Base-by-base conservation (phyloP, 441 rosid species). In the Gossypium gossypioides region DNA sequence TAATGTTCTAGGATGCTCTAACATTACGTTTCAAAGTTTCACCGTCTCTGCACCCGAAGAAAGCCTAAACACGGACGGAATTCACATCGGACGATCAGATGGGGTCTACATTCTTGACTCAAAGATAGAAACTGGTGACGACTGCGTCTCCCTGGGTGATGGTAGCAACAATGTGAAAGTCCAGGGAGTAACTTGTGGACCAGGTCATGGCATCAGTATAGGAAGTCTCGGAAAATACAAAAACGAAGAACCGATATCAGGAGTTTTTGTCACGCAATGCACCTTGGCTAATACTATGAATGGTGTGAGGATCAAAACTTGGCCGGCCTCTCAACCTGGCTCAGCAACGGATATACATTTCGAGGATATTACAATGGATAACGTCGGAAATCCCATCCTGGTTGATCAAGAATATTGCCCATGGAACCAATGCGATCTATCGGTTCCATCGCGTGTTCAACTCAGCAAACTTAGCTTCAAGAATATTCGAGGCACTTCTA, bases 401-500 rank as follows among this genome's bases (percentile, higher is more conserved):
- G 22, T 16, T 4, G 56, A 51, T 51, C 56, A 51, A 6, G 56
- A 51, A 51, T 16, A 51, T 3, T 51, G 56, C 3, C 56, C 56
- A 51, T 51, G 56, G 56, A 15, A 15, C 8, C 3, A 15, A 51
- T 51, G 56, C 56, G 18, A 15, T 51, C 6, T 15, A 51, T 27
- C 32, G 6, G 5, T 3, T 27, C 32, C 32, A 27, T 27, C 32
- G 32, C 32, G 32, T 27, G 32, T 27, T 27, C 6, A 51, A 51
- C 56, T 51, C 25, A 77, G 81, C 69, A 65, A 51, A 34, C 76
- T 89, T 12, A 77, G 71, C 51, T 82, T 80, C 80, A 85, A 74
- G 57, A 74, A 83, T 72, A 81, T 87, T 10, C 68, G 65, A 1
- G 95, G 95, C 1, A 87, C 87, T 40, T 75, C 88, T 1, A 57